A percentile compares a stretch with the other conserved stretches of the same genome.
Conservation (phyloP, 2,329 filamentous ascomycete genomes). For the Cladorrhinum sp. region DNA sequence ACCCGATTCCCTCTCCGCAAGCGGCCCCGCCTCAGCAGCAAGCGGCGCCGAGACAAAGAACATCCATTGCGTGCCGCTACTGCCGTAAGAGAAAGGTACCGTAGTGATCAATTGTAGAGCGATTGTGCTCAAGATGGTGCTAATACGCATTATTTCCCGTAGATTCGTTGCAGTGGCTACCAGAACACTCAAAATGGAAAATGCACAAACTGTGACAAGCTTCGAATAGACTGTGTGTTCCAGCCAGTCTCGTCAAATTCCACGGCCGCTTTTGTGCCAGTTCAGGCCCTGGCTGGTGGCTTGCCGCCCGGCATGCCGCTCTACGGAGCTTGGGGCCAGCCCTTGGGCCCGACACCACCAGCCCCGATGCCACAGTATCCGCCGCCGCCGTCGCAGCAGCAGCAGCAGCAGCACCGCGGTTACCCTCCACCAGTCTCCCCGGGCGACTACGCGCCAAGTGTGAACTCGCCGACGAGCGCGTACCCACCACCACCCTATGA, state of each 20-base stretch:
- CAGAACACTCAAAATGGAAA: slow-evolving; percentile 57
- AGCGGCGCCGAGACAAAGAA: slow-evolving; percentile 56
- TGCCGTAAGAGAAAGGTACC: slow-evolving; percentile 60
- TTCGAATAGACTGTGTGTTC: slow-evolving; percentile 61
- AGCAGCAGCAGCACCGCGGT: slow-evolving; percentile 18
- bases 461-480: slow-evolving; percentile 38
- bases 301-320: slow-evolving; percentile 55
- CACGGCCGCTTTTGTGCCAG: slow-evolving; percentile 57
- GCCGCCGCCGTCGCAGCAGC: neutral
- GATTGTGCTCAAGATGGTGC: slow-evolving; percentile 7
- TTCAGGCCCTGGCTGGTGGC: slow-evolving; percentile 56
- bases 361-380: slow-evolving; percentile 7
- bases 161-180: slow-evolving; percentile 62
- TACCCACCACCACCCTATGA: slow-evolving; percentile 37
- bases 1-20: slow-evolving; percentile 19
- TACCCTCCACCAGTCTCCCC: slow-evolving; percentile 22
- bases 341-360: slow-evolving; percentile 36
- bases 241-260: slow-evolving; percentile 57
- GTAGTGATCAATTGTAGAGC: slow-evolving; percentile 1
- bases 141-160: slow-evolving; percentile 22
- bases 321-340: slow-evolving; percentile 58
- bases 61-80: slow-evolving; percentile 59
- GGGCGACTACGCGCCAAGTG: slow-evolving; percentile 26
- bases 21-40: slow-evolving; percentile 39
- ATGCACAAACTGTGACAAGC: slow-evolving; percentile 59